Evolutionary conservation across 75 land plant genomes (phyloP).

Genomic region (Selaginella moellendorffii): DNA sequence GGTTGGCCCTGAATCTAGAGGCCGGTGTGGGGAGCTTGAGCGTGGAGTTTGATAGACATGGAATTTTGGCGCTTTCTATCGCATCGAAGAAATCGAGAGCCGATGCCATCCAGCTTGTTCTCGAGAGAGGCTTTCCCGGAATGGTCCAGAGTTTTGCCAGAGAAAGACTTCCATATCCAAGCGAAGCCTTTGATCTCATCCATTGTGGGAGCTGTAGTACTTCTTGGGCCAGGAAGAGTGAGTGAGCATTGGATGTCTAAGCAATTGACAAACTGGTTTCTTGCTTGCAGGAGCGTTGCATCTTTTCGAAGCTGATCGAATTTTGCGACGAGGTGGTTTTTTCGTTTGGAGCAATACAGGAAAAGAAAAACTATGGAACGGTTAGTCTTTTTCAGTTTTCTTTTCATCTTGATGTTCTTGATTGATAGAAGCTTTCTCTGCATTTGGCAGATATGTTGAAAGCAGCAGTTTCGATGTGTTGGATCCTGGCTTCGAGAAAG

Average conservation of each 20-base stretch:
- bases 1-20: not conserved
- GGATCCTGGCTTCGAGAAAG: not conserved
- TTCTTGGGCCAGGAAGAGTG: conserved; percentile 14
- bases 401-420: not conserved
- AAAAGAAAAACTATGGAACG: conserved; percentile 6
- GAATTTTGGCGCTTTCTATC: not conserved
- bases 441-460: not conserved
- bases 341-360: conserved; percentile 14
- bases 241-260: not conserved
- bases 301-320: conserved; percentile 20
- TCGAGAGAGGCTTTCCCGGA: not conserved
- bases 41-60: not conserved
- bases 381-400: not conserved
- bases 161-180: not conserved
- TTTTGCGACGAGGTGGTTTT: conserved; percentile 15
- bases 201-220: conserved; percentile 19
- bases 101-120: not conserved
- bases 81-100: not conserved
- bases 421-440: not conserved
- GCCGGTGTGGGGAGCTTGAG: not conserved
- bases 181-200: conserved; percentile 21
- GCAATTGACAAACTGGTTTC: not conserved
- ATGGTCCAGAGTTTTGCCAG: not conserved
- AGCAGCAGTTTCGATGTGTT: not conserved
- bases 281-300: conserved; percentile 14